These are phyloP conservation scores for Diplosphaera chodatii DNA, from an alignment of 139 green algal species.

Conservation along the genomic window DNA sequence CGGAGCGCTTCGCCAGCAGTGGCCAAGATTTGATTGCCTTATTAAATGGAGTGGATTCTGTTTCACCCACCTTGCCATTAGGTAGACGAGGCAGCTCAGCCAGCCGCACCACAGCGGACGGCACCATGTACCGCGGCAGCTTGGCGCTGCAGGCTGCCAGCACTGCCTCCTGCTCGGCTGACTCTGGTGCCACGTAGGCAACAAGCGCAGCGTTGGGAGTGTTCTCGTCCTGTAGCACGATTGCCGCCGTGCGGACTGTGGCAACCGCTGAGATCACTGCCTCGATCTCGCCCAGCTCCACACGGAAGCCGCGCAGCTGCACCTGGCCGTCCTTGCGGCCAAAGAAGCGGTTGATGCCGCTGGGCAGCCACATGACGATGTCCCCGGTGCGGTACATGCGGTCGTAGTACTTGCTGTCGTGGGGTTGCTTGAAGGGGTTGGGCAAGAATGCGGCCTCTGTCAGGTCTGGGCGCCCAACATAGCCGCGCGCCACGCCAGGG, in stretches of 20 bases:
- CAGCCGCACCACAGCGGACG: conserved; percentile 4
- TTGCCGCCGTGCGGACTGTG: background rate
- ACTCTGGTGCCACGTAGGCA: background rate
- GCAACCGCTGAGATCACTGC: background rate
- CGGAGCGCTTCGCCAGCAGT: no score
- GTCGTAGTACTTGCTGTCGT: conserved; percentile 1
- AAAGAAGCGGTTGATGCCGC: background rate
- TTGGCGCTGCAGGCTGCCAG: background rate
- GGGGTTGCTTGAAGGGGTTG: background rate
- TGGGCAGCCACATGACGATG: conserved; percentile 2
- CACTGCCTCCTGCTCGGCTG: background rate
- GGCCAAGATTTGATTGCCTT: no score
- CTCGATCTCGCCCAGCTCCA: conserved; percentile 36
- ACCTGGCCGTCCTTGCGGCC: conserved; percentile 1
- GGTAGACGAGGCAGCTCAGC: conserved; percentile 9
- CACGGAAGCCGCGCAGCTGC: conserved; percentile 20
- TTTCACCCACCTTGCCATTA: conserved; percentile 18
- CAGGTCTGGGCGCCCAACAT: conserved; percentile 9
- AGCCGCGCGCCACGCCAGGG: conserved; percentile 11
- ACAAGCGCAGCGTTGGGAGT: background rate
- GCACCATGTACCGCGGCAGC: conserved; percentile 29
- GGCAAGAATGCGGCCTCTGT: conserved; percentile 1
- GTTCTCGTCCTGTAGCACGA: conserved; percentile 3
- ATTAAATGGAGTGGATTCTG: no score
- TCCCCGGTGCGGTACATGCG: conserved; percentile 24